Base-by-base conservation (phyloP, 495 filamentous ascomycete species). In the Penicillium flavigenum region DNA sequence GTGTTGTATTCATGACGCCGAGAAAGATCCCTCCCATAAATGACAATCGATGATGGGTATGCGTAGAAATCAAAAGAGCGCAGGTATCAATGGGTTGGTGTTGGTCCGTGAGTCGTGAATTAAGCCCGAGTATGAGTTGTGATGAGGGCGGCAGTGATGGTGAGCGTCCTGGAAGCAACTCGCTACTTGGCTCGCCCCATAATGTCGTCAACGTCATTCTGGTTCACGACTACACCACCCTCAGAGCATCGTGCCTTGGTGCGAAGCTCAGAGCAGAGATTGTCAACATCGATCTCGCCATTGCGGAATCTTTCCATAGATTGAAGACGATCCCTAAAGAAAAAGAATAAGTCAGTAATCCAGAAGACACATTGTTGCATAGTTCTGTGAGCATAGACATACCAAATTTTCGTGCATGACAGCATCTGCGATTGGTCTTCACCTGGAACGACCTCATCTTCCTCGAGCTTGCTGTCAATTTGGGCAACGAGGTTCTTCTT, bases 201-300 rank as follows among this genome's bases (percentile, higher is more conserved):
- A 54, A 92, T 89, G 49, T 79, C 80, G 64, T 96, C 86, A 63
- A 97, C 93, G 69, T 97, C 91, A 42, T 84, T 85, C 73, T 96
- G 83, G 62, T 90, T 88, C 47, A 98, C 88, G 22, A 97, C 91
- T n/a, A 93, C 89, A 27, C 94, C 93, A 26, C 81, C 84, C 66
- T 95, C 94, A 2, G 91, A 95, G 68, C 95, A 99, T 68, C 92
- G 92, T 45, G 95, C 95, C 75, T 99, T 99, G 64, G 88, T 88
- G 56, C 92, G 88, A n/a, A 99, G 82, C 60, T 99, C 92, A 6
- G 88, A 85, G 74, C 95, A 99, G 12, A 99, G 81, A 52, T 84
- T 82, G 67, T 99, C 95, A 62, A 99, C 87, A 62, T 99, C 94
- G 58, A 96, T 84, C 60, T 93, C 89, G 62, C 91, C 92, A 47